phyloP scores from a whole-genome alignment of 129 eudicot genomes.

The Pittosporum tobira region DNA sequence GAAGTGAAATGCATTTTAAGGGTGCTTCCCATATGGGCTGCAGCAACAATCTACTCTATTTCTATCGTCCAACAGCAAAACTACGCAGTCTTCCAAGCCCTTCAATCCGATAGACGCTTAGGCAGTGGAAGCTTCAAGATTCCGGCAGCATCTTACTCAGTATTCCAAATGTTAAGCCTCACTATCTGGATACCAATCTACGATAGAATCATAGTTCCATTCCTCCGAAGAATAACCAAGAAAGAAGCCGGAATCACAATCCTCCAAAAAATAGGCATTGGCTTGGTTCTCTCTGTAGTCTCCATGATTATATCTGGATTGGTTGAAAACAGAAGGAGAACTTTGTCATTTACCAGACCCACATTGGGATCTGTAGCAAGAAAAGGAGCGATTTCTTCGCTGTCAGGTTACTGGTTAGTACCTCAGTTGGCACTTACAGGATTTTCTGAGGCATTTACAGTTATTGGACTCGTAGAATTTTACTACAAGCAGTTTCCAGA shows the following conservation, averaged over 20 bases:
- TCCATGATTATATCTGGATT: conserved; percentile 3
- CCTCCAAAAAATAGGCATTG: conserved; percentile 7
- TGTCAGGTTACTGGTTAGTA: conserved; percentile 8
- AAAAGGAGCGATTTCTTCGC: not conserved
- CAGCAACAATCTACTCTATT: not conserved
- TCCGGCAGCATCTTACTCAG: conserved; percentile 14
- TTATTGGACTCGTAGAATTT: conserved; percentile 4
- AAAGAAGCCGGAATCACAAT: conserved; percentile 8
- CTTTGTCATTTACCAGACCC: not conserved
- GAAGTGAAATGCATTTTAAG: conserved; percentile 17
- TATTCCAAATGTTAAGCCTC: conserved; percentile 5
- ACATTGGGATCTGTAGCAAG: conserved; percentile 1
- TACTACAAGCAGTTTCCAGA: conserved; percentile 8
- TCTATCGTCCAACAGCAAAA: not conserved
- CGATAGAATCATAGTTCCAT: conserved; percentile 2
- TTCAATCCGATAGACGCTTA: conserved; percentile 9
- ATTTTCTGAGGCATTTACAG: conserved; percentile 4
- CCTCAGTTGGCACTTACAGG: conserved; percentile 4
- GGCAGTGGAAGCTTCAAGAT: not conserved
- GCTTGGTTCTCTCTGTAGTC: not conserved
- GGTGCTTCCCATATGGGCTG: conserved; percentile 13
- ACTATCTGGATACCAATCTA: conserved; percentile 2
- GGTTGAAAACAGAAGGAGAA: conserved; percentile 5
- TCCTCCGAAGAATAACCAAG: conserved; percentile 2
- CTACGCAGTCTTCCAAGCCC: conserved; percentile 17